Evolutionary conservation across 2,329 filamentous ascomycete species (phyloP).

Genomic region (Cadophora sp.): DNA sequence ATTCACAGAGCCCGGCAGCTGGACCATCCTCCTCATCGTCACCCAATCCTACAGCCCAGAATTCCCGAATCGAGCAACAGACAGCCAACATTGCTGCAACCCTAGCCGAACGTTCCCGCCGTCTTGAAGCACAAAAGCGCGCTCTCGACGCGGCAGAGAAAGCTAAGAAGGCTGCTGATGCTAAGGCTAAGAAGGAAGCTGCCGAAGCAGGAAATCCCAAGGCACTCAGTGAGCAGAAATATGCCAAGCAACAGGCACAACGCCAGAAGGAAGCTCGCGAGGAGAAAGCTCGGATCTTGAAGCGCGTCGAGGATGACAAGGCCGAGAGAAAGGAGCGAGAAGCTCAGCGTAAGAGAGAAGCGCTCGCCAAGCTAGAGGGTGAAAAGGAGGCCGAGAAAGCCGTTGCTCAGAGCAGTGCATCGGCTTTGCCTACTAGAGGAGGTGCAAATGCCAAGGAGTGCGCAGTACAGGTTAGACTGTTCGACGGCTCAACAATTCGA

Average conservation of each 20-base stretch:
- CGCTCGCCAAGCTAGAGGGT: slow-evolving; percentile 35
- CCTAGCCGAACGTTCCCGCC: slow-evolving; percentile 58
- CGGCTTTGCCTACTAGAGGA: slow-evolving; percentile 22
- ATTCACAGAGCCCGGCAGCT: slow-evolving; percentile 3
- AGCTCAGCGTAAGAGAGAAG: slow-evolving; percentile 55
- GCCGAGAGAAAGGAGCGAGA: slow-evolving; percentile 66
- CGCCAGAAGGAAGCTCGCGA: slow-evolving; percentile 69
- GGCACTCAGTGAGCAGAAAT: slow-evolving; percentile 49
- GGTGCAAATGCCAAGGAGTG: slow-evolving; percentile 47
- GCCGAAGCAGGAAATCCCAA: slow-evolving; percentile 37
- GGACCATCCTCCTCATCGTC: slow-evolving; percentile 8
- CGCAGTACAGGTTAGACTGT: slow-evolving; percentile 79
- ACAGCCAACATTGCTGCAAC: slow-evolving; percentile 44
- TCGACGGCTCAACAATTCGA: slow-evolving; percentile 83
- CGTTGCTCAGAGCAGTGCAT: slow-evolving; percentile 22
- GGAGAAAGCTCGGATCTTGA: slow-evolving; percentile 74
- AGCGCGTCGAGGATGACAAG: slow-evolving; percentile 79
- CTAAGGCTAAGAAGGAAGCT: slow-evolving; percentile 53
- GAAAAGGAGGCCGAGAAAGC: slow-evolving; percentile 27
- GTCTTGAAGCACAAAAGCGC: slow-evolving; percentile 57
- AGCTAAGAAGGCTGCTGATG: slow-evolving; percentile 49
- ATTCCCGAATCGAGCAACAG: slow-evolving; percentile 22
- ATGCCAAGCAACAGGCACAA: slow-evolving; percentile 62
- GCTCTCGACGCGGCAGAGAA: slow-evolving; percentile 46
- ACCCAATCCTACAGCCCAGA: not conserved